These are phyloP conservation scores for Rhodosporidiobolus odoratus DNA, from an alignment of 768 basidiomycete genomes.

Conservation along the genomic window DNA sequence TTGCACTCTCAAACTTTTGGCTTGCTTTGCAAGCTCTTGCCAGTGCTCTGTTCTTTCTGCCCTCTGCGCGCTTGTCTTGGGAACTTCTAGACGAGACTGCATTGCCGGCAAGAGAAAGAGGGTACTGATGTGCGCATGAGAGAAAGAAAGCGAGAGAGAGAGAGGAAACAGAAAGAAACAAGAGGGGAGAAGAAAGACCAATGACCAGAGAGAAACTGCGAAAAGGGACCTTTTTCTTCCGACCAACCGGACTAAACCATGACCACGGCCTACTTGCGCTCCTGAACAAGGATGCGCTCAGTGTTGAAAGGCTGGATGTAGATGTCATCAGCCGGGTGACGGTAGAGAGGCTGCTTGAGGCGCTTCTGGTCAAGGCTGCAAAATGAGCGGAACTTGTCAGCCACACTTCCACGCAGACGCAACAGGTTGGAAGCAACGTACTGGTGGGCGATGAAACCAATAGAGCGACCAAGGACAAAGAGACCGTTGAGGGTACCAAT, in stretches of 20 bases:
- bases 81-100: too few relatives aligned
- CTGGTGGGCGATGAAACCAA: slow-evolving; percentile 61
- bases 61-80: too few relatives aligned
- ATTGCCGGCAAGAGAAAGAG: too few relatives aligned
- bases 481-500: slow-evolving; percentile 92
- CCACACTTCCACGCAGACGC: not conserved
- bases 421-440: not conserved
- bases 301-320: slow-evolving; percentile 26
- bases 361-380: slow-evolving; percentile 73
- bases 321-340: slow-evolving; percentile 45
- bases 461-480: slow-evolving; percentile 94
- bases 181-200: too few relatives aligned
- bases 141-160: too few relatives aligned
- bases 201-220: not conserved
- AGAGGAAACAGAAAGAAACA: too few relatives aligned
- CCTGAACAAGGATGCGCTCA: slow-evolving; percentile 28
- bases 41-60: too few relatives aligned
- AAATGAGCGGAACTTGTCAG: slow-evolving; percentile 24
- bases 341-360: slow-evolving; percentile 54
- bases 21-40: too few relatives aligned
- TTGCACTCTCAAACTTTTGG: too few relatives aligned
- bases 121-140: too few relatives aligned
- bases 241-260: not conserved
- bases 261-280: slow-evolving; percentile 17
- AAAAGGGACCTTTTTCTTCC: not conserved